These are phyloP conservation scores for Dittrichia graveolens DNA, from an alignment of 129 eudicot species.

Conservation along the genomic window DNA sequence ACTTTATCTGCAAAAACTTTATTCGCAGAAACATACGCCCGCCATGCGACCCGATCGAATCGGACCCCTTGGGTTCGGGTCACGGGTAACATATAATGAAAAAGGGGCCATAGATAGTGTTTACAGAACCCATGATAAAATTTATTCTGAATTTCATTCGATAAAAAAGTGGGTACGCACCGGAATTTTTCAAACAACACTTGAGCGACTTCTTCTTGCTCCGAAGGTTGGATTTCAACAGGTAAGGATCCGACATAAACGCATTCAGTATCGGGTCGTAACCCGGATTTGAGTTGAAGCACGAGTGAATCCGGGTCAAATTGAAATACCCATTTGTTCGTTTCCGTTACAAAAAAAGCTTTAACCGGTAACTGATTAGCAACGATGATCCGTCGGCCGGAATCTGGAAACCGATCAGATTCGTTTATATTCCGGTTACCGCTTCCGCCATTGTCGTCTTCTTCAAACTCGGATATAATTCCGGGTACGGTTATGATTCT, in stretches of 20 bases:
- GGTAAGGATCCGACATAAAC: slow-evolving; percentile 66
- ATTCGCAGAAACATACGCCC: slow-evolving; percentile 76
- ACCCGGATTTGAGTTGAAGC: slow-evolving; percentile 73
- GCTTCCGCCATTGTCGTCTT: slow-evolving; percentile 8
- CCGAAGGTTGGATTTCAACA: slow-evolving; percentile 54
- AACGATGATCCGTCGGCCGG: slow-evolving; percentile 57
- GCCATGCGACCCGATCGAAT: slow-evolving; percentile 63
- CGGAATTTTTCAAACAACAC: slow-evolving; percentile 51
- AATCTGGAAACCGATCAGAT: neutral
- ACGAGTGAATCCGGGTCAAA: slow-evolving; percentile 65
- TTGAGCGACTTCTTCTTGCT: slow-evolving; percentile 79
- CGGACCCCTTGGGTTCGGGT: slow-evolving; percentile 56
- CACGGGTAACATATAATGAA: slow-evolving; percentile 79
- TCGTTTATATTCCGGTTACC: neutral
- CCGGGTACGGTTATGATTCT: slow-evolving; percentile 65
- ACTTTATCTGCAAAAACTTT: slow-evolving; percentile 77
- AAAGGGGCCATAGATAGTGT: slow-evolving; percentile 87
- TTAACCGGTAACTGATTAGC: slow-evolving; percentile 77
- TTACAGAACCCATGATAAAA: slow-evolving; percentile 91
- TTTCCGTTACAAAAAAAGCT: slow-evolving; percentile 30
- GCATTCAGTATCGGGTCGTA: slow-evolving; percentile 50
- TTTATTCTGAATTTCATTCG: slow-evolving; percentile 52
- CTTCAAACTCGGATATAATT: slow-evolving; percentile 58
- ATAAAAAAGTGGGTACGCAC: slow-evolving; percentile 82
- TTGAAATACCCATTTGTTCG: slow-evolving; percentile 62